phyloP scores from a whole-genome alignment of 164 flowering plant species.

The Litsea cubeba region DNA sequence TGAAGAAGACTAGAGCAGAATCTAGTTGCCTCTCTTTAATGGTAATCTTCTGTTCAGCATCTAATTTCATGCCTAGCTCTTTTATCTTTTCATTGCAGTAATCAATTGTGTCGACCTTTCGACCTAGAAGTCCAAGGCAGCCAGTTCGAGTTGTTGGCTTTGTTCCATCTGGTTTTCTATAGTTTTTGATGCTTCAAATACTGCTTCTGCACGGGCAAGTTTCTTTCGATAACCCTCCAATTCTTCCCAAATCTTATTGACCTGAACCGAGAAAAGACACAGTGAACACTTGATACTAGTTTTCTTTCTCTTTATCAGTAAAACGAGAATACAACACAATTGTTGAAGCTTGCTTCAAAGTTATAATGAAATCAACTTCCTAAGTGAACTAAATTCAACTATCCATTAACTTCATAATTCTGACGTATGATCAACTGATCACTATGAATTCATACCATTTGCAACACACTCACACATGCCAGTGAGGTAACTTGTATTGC shows the following conservation, averaged over 20 bases:
- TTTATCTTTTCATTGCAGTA: constrained; percentile 65
- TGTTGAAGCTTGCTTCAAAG: no score
- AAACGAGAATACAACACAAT: no score
- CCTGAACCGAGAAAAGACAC: constrained; percentile 31
- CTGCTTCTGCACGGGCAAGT: constrained; percentile 73
- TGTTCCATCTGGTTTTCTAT: constrained; percentile 46
- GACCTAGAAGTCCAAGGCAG: constrained; percentile 67
- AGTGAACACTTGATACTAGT: not conserved
- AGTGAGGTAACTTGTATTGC: no score
- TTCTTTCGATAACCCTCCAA: constrained; percentile 72
- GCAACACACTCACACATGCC: no score
- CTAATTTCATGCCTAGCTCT: constrained; percentile 55
- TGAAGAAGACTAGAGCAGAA: constrained; percentile 75
- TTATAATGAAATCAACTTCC: no score
- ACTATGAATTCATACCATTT: no score
- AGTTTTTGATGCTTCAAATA: constrained; percentile 51
- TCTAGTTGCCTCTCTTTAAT: constrained; percentile 63
- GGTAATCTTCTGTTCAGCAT: constrained; percentile 70
- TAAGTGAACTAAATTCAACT: no score
- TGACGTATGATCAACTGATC: no score
- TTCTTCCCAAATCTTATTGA: constrained; percentile 58
- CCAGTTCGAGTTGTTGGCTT: constrained; percentile 67
- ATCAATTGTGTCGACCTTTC: constrained; percentile 68
- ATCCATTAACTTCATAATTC: no score
- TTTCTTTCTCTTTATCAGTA: no score